These are phyloP conservation scores for Cavenderia fasciculata DNA, from an alignment of 78 protist genomes.

Conservation along the genomic window DNA sequence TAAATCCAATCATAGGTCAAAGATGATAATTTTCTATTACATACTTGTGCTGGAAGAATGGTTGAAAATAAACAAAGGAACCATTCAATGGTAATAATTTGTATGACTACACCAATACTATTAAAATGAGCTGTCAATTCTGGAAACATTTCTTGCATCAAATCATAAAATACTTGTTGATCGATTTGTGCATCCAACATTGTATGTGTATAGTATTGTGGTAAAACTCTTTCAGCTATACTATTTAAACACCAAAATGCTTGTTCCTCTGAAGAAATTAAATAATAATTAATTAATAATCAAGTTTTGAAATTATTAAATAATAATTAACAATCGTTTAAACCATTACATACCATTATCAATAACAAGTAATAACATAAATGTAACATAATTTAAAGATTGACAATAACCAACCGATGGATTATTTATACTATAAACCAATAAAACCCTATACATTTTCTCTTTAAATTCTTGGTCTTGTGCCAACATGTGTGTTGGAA, in stretches of 20 bases:
- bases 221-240: conserved; percentile 49
- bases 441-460: conserved; percentile 15
- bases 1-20: background rate
- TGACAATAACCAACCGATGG: conserved; percentile 73
- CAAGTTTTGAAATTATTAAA: background rate
- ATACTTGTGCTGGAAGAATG: conserved; percentile 50
- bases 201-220: conserved; percentile 49
- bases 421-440: conserved; percentile 48
- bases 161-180: conserved; percentile 57
- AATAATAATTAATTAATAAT: background rate
- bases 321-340: background rate
- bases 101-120: conserved; percentile 40
- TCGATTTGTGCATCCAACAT: conserved; percentile 71
- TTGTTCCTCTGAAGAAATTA: conserved; percentile 25
- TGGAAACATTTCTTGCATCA: conserved; percentile 56
- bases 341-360: conserved; percentile 34
- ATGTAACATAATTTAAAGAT: conserved; percentile 65
- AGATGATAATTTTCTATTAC: background rate
- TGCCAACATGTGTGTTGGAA: conserved; percentile 56
- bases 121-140: conserved; percentile 37
- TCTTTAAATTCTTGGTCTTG: conserved; percentile 43
- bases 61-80: conserved; percentile 63
- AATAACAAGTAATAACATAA: conserved; percentile 44
- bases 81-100: conserved; percentile 59
- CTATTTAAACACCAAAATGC: conserved; percentile 61